These are phyloP conservation scores for Diplodia scrobiculata DNA, from an alignment of 2,329 filamentous ascomycete species.

Conservation along the genomic window DNA sequence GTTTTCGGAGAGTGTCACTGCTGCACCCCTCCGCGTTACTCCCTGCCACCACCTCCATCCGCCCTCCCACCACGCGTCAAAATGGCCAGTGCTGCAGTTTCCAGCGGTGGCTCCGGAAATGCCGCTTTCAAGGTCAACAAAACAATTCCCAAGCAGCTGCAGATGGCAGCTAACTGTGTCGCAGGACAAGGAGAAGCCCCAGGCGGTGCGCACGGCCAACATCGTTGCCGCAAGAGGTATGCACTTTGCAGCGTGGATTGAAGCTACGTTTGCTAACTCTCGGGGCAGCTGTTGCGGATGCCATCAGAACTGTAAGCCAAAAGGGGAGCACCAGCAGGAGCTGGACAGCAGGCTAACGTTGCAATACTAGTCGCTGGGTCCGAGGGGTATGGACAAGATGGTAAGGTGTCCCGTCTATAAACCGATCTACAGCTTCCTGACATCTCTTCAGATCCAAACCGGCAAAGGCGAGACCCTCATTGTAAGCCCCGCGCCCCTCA, in stretches of 20 bases:
- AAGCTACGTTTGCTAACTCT: conserved; percentile 33
- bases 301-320: conserved; percentile 75
- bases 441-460: conserved; percentile 70
- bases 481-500: conserved; percentile 44
- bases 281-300: conserved; percentile 83
- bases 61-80: conserved; percentile 37
- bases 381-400: conserved; percentile 99
- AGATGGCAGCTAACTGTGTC: conserved; percentile 47
- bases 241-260: conserved; percentile 37
- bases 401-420: conserved; percentile 41
- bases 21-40: conserved; percentile 29
- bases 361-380: conserved; percentile 72
- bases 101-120: conserved; percentile 54
- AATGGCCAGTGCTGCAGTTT: conserved; percentile 50
- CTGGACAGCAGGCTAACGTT: conserved; percentile 15
- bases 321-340: conserved; percentile 9
- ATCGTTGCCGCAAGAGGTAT: conserved; percentile 94
- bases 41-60: conserved; percentile 26
- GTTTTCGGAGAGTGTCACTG: conserved; percentile 26
- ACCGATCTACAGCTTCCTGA: conserved; percentile 34
- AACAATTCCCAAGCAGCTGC: conserved; percentile 29
- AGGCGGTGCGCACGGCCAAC: conserved; percentile 93
- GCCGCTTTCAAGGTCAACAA: conserved; percentile 64
- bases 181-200: conserved; percentile 93
- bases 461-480: conserved; percentile 97